Conservation (phyloP, 371 early-diverging fungal species). For the Encephalitozoon intestinalis region DNA sequence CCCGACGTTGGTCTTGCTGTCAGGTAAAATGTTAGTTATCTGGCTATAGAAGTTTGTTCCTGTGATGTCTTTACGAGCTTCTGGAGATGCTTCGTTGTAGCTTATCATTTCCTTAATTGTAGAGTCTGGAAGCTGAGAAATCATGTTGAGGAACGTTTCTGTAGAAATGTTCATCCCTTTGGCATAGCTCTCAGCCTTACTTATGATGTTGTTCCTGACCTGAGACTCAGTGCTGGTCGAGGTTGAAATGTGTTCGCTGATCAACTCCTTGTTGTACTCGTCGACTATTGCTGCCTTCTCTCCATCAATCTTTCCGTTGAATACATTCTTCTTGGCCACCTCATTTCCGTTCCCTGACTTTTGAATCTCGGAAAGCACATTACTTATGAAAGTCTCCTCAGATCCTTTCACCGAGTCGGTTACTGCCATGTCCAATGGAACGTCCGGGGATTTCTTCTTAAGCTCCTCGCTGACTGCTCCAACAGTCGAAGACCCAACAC, state of each 20-base stretch:
- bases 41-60: constrained; percentile 10
- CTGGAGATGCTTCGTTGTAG: constrained; percentile 2
- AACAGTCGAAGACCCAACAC: constrained; percentile 11
- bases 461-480: constrained; percentile 26
- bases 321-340: constrained; percentile 24
- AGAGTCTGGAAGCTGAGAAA: constrained; percentile 4
- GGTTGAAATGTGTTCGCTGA: background rate
- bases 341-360: background rate
- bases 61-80: background rate
- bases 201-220: constrained; percentile 27
- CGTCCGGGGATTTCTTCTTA: background rate
- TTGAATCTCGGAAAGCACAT: background rate
- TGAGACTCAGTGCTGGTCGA: background rate
- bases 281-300: constrained; percentile 1
- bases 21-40: background rate
- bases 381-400: background rate
- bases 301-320: constrained; percentile 24
- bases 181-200: background rate
- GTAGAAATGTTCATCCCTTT: background rate
- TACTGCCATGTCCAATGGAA: background rate
- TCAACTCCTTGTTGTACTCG: background rate
- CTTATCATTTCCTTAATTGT: constrained; percentile 3
- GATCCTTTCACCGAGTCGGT: background rate
- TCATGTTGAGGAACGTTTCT: constrained; percentile 13
- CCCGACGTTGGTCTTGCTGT: background rate